phyloP scores from a whole-genome alignment of 2,329 filamentous ascomycete genomes.

The Aspergillus sp. region DNA sequence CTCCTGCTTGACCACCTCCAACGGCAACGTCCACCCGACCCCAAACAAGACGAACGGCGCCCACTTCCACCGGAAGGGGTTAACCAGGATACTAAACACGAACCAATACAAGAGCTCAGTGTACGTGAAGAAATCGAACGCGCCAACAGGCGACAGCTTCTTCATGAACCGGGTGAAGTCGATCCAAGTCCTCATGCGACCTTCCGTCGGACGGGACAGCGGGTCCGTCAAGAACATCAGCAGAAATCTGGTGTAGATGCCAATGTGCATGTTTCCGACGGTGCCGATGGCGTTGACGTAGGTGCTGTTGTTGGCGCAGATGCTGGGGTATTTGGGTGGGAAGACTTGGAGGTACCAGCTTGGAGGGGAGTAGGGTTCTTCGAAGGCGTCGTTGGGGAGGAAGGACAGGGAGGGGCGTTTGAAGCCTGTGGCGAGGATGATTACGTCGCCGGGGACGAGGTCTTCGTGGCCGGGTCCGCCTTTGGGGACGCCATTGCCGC shows the following conservation, averaged over 20 bases:
- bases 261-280: constrained; percentile 86
- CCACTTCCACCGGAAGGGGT: constrained; percentile 92
- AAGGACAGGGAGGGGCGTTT: constrained; percentile 73
- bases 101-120: constrained; percentile 86
- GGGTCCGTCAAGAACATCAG: constrained; percentile 86
- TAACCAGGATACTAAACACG: constrained; percentile 72
- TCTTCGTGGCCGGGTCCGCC: constrained; percentile 70
- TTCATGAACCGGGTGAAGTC: constrained; percentile 78
- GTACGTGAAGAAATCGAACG: constrained; percentile 90
- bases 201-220: constrained; percentile 68
- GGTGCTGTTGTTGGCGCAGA: constrained; percentile 82
- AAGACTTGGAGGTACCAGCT: constrained; percentile 91
- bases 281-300: constrained; percentile 79
- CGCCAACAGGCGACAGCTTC: constrained; percentile 66
- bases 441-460: constrained; percentile 71
- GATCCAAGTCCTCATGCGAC: constrained; percentile 84
- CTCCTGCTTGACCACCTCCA: constrained; percentile 67
- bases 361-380: constrained; percentile 72
- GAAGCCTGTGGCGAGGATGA: constrained; percentile 83
- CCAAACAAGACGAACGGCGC: constrained; percentile 80
- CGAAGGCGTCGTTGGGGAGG: constrained; percentile 71
- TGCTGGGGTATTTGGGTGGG: constrained; percentile 69
- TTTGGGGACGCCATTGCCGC: constrained; percentile 71
- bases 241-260: constrained; percentile 82
- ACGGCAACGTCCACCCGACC: constrained; percentile 66